Conservation (phyloP, 305 asterid genomes). For the Fraxinus velutina region DNA sequence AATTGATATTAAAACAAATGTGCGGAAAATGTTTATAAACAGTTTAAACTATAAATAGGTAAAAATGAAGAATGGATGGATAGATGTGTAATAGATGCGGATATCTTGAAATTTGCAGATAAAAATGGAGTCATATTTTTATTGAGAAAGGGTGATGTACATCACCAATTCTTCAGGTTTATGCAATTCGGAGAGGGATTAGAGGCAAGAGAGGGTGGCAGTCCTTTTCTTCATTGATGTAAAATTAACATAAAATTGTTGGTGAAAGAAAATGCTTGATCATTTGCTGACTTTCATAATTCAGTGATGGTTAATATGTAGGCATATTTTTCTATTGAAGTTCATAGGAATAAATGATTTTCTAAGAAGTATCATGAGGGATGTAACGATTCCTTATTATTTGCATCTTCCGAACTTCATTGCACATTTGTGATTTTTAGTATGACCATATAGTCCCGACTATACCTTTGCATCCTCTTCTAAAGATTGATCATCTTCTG, state of each 20-base stretch:
- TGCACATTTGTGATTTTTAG: neutral
- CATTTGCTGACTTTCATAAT: neutral
- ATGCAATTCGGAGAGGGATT: conserved; percentile 80
- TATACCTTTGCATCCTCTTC: neutral
- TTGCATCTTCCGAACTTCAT: neutral
- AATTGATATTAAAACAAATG: too few species aligned
- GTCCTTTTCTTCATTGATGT: conserved; percentile 18
- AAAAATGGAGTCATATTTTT: too few species aligned
- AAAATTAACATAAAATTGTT: neutral
- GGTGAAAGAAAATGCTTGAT: neutral
- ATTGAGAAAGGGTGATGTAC: too few species aligned
- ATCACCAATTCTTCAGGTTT: conserved; percentile 38
- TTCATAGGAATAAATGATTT: too few species aligned
- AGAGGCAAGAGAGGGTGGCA: conserved; percentile 86
- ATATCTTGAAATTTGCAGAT: too few species aligned
- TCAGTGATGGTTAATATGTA: neutral
- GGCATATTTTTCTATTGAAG: too few species aligned
- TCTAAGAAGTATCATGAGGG: neutral
- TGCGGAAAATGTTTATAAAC: too few species aligned
- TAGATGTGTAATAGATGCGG: too few species aligned
- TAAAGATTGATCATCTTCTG: neutral
- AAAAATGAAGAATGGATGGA: too few species aligned
- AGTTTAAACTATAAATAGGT: too few species aligned
- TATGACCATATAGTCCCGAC: neutral
- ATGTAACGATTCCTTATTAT: conserved; percentile 4